A percentile compares a stretch with the other conserved stretches of the same genome.
Evolutionary conservation across 1,139 yeast genomes (phyloP).

Genomic region (Hemisphaericaspora xylofermentans): DNA sequence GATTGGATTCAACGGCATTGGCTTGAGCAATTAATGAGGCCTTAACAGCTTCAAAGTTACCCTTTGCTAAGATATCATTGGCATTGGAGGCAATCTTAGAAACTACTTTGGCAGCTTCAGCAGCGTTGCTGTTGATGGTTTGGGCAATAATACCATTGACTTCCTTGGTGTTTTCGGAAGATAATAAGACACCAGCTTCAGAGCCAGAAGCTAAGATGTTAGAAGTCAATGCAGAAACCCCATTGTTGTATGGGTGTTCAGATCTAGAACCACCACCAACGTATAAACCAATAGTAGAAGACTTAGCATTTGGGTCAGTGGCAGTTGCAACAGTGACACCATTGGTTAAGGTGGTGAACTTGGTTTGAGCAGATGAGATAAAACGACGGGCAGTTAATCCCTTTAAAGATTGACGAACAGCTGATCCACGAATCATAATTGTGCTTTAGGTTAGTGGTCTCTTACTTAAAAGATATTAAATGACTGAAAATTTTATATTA

Average conservation of each 20-base stretch:
- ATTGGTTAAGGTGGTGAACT: conserved; percentile 68
- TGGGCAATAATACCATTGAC: conserved; percentile 54
- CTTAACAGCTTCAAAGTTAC: conserved; percentile 36
- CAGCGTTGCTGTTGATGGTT: conserved; percentile 44
- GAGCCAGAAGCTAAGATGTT: conserved; percentile 44
- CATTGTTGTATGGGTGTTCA: conserved; percentile 77
- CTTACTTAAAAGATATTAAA: no score
- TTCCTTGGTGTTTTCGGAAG: conserved; percentile 50
- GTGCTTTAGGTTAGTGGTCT: not conserved
- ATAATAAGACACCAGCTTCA: conserved; percentile 46
- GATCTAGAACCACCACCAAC: conserved; percentile 76
- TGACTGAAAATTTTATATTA: no score
- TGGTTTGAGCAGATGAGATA: conserved; percentile 61
- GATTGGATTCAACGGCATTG: conserved; percentile 45
- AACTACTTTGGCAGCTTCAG: conserved; percentile 42
- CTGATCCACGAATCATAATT: conserved; percentile 39
- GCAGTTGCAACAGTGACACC: conserved; percentile 75
- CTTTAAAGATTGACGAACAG: conserved; percentile 32
- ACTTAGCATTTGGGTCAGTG: conserved; percentile 52
- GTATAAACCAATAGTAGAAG: conserved; percentile 67
- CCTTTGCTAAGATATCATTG: conserved; percentile 28
- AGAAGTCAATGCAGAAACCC: conserved; percentile 68
- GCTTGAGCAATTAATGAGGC: conserved; percentile 40
- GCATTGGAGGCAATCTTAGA: conserved; percentile 38
- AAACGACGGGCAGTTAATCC: conserved; percentile 49